phyloP scores from a whole-genome alignment of 1,139 yeast species.

The Zygotorulaspora mrakii region DNA sequence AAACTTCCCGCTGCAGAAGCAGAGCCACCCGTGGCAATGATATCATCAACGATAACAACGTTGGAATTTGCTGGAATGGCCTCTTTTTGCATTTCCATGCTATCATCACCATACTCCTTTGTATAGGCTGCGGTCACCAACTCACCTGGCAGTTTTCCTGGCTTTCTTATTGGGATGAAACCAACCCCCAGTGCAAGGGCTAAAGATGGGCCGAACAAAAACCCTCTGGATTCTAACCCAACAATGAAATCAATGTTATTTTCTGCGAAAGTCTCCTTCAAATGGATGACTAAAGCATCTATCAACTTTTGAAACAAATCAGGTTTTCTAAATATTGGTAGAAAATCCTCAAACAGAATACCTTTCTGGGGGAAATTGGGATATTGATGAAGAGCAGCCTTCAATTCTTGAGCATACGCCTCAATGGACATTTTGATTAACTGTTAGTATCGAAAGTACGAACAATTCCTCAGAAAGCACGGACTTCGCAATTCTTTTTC shows the following conservation, averaged over 20 bases:
- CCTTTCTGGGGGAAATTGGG: slow-evolving; percentile 94
- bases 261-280: slow-evolving; percentile 50
- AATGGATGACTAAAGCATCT: slow-evolving; percentile 73
- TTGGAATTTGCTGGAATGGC: slow-evolving; percentile 76
- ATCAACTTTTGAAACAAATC: slow-evolving; percentile 72
- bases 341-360: slow-evolving; percentile 89
- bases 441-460: not conserved
- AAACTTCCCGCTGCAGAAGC: slow-evolving; percentile 92
- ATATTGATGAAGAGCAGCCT: slow-evolving; percentile 68
- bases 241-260: slow-evolving; percentile 80
- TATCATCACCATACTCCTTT: slow-evolving; percentile 91
- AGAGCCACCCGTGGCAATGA: slow-evolving; percentile 97
- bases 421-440: slow-evolving; percentile 32
- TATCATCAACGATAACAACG: slow-evolving; percentile 88
- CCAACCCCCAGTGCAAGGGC: slow-evolving; percentile 88
- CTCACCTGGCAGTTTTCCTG: slow-evolving; percentile 92
- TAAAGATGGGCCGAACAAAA: slow-evolving; percentile 89
- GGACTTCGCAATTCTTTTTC: not conserved
- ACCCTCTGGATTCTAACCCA: slow-evolving; percentile 96
- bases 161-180: slow-evolving; percentile 91
- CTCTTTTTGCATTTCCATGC: slow-evolving; percentile 81
- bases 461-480: not conserved
- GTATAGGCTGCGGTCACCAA: slow-evolving; percentile 65
- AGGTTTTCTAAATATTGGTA: slow-evolving; percentile 88
- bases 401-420: slow-evolving; percentile 56